These are phyloP conservation scores for Vigna nakashimae DNA, from an alignment of 306 rosid species.

Conservation along the genomic window DNA sequence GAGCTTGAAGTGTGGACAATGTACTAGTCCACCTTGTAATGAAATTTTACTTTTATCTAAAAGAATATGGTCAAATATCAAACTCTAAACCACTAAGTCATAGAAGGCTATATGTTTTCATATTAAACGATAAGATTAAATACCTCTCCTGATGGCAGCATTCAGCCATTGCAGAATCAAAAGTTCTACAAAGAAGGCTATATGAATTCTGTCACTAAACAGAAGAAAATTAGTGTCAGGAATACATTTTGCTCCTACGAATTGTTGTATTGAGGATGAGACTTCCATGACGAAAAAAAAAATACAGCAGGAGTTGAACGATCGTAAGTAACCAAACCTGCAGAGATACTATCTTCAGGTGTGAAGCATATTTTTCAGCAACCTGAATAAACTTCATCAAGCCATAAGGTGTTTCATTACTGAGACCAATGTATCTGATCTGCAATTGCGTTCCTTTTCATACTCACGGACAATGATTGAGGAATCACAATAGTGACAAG, in stretches of 20 bases:
- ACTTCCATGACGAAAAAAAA: constrained; percentile 24
- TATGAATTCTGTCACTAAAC: constrained; percentile 75
- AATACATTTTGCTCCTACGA: constrained; percentile 28
- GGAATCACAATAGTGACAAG: constrained; percentile 4
- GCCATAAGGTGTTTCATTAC: constrained; percentile 96
- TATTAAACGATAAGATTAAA: constrained; percentile 18
- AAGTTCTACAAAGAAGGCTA: constrained; percentile 82
- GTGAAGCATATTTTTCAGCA: constrained; percentile 56
- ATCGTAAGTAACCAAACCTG: constrained; percentile 65
- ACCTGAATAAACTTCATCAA: constrained; percentile 86
- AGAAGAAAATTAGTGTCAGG: constrained; percentile 45
- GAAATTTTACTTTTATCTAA: not conserved
- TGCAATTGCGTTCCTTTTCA: constrained; percentile 44
- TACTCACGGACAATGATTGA: constrained; percentile 6
- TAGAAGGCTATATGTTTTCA: constrained; percentile 8
- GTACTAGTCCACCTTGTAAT: not conserved
- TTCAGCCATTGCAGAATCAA: constrained; percentile 89
- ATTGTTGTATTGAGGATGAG: not conserved
- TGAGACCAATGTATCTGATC: constrained; percentile 86
- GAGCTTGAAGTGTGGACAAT: not conserved
- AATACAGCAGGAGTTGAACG: constrained; percentile 16
- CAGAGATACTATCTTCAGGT: constrained; percentile 72
- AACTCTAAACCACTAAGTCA: not conserved
- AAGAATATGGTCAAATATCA: not conserved
- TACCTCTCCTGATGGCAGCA: constrained; percentile 98